phyloP scores from a whole-genome alignment of 1,284 basidiomycete species.

The Microbotryomycetes sp. region DNA sequence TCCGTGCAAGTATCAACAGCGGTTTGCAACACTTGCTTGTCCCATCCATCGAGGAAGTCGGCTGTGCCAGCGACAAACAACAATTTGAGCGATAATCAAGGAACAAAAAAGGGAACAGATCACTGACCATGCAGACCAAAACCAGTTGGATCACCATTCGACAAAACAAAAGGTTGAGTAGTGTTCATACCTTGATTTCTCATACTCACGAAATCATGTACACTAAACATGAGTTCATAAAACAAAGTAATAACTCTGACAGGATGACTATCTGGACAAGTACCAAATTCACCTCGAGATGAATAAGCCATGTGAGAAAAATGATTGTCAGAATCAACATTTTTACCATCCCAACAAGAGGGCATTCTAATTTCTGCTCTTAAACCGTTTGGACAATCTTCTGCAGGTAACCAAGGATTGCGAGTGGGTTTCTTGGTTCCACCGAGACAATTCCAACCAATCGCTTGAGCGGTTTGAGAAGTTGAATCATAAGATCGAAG shows the following conservation, averaged over 20 bases:
- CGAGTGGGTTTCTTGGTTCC: background rate
- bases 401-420: conserved; percentile 44
- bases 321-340: conserved; percentile 41
- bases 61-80: background rate
- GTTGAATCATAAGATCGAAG: conserved; percentile 44
- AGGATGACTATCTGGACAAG: conserved; percentile 49
- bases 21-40: conserved; percentile 45
- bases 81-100: background rate
- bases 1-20: conserved; percentile 52
- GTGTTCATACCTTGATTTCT: conserved; percentile 33
- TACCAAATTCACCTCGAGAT: conserved; percentile 46
- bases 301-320: conserved; percentile 44
- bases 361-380: conserved; percentile 42
- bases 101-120: background rate
- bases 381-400: conserved; percentile 42
- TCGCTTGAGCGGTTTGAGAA: conserved; percentile 44
- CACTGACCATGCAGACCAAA: background rate
- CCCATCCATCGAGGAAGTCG: conserved; percentile 47
- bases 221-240: conserved; percentile 44
- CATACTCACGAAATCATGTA: background rate
- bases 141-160: conserved; percentile 49
- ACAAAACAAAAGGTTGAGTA: conserved; percentile 49
- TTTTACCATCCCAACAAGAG: conserved; percentile 51
- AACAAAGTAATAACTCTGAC: conserved; percentile 50
- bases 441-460: conserved; percentile 47